Evolutionary conservation across 2,329 filamentous ascomycete species (phyloP).

Genomic region (Aureobasidium musti): DNA sequence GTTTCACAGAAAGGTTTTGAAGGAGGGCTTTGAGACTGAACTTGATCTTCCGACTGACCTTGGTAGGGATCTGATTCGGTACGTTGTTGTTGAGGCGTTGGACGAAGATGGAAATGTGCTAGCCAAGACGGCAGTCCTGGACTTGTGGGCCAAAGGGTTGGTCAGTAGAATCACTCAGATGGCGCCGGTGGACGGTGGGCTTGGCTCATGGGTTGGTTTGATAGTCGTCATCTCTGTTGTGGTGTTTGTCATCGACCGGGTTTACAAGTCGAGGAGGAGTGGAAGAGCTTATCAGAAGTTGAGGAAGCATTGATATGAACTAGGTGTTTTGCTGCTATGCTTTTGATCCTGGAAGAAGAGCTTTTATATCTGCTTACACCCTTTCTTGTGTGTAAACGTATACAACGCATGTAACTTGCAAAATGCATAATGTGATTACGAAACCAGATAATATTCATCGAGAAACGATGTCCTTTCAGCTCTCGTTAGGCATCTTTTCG

Average conservation of each 20-base stretch:
- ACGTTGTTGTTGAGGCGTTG: conserved; percentile 38
- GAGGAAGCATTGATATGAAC: not conserved
- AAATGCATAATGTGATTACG: no score
- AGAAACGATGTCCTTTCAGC: no score
- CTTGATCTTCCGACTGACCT: conserved; percentile 32
- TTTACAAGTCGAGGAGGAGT: not conserved
- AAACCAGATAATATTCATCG: no score
- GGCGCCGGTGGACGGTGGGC: not conserved
- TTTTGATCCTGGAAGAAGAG: no score
- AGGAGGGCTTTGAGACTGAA: conserved; percentile 47
- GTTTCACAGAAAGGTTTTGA: not conserved
- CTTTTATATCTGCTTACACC: no score
- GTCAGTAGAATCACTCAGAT: conserved; percentile 8
- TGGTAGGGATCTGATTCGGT: conserved; percentile 29
- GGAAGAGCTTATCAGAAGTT: conserved; percentile 14
- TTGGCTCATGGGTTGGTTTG: not conserved
- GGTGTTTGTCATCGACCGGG: not conserved
- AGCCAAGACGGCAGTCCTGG: not conserved
- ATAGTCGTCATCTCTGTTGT: not conserved
- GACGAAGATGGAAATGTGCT: conserved; percentile 31
- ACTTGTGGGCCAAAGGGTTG: conserved; percentile 2
- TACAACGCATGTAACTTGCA: no score
- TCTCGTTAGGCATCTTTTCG: no score
- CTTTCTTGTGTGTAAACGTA: not conserved
- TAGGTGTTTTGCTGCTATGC: no score